Conservation (phyloP, 2,329 filamentous ascomycete genomes). For the Stagonosporopsis tanaceti region DNA sequence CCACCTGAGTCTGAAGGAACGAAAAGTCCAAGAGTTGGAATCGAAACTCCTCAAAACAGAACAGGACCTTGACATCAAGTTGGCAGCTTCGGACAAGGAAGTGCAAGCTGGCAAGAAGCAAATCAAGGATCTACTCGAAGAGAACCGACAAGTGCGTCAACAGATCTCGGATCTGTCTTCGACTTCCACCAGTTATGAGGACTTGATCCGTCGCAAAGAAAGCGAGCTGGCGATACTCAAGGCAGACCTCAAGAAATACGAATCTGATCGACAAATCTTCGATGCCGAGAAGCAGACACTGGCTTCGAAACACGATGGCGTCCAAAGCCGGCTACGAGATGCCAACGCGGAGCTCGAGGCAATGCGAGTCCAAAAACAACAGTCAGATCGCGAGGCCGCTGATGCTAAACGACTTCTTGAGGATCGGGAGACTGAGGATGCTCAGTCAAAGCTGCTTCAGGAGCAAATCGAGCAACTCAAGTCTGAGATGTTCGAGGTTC, state of each 20-base stretch:
- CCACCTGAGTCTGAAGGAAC: conserved; percentile 85
- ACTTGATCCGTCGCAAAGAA: conserved; percentile 90
- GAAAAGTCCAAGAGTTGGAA: conserved; percentile 88
- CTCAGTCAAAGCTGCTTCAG: conserved; percentile 85
- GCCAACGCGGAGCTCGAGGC: conserved; percentile 88
- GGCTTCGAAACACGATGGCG: conserved; percentile 77
- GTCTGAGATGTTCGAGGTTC: conserved; percentile 80
- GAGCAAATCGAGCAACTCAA: conserved; percentile 89
- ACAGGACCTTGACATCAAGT: conserved; percentile 87
- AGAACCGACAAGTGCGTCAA: conserved; percentile 83
- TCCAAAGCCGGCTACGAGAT: conserved; percentile 78
- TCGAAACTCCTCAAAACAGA: conserved; percentile 82
- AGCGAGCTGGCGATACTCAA: conserved; percentile 88
- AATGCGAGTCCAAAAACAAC: conserved; percentile 81
- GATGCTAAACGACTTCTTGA: conserved; percentile 89
- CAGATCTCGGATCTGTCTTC: conserved; percentile 87
- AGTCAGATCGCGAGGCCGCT: conserved; percentile 85
- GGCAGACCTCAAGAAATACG: conserved; percentile 81
- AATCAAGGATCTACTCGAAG: conserved; percentile 77
- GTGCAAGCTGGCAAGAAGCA: conserved; percentile 76
- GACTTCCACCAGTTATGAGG: conserved; percentile 94
- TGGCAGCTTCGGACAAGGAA: conserved; percentile 80
- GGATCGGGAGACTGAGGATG: conserved; percentile 88
- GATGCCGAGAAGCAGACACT: conserved; percentile 80
- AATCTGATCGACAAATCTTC: conserved; percentile 79